Percentiles rank a stretch among this genome's conserved stretches.
phyloP scores from a whole-genome alignment of 1,139 yeast genomes.

The Yamadazyma dushanensis region DNA sequence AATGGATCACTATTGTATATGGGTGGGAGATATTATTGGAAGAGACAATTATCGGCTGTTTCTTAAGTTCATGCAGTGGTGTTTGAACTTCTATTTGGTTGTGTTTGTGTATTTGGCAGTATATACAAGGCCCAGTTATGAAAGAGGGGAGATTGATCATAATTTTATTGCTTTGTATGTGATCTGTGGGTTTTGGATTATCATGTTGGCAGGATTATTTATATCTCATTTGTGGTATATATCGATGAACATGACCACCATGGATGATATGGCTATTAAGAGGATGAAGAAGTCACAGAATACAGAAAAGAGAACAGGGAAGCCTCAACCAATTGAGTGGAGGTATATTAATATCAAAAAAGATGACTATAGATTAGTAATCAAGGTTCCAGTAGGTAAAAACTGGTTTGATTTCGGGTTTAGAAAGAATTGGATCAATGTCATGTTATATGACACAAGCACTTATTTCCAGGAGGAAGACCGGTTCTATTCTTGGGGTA shows the following conservation, averaged over 20 bases:
- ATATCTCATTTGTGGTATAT: conserved; percentile 40
- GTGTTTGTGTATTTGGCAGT: conserved; percentile 25
- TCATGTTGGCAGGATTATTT: conserved; percentile 40
- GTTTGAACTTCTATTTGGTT: conserved; percentile 30
- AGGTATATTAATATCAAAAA: conserved; percentile 33
- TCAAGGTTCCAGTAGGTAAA: conserved; percentile 26
- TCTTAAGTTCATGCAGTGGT: conserved; percentile 45
- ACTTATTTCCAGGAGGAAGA: conserved; percentile 8
- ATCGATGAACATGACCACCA: conserved; percentile 45
- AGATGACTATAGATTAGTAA: conserved; percentile 28
- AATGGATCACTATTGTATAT: conserved; percentile 68
- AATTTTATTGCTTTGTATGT: conserved; percentile 47
- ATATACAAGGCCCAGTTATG: conserved; percentile 26
- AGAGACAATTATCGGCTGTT: conserved; percentile 53
- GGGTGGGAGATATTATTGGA: conserved; percentile 63
- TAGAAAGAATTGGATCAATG: conserved; percentile 34
- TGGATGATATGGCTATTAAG: conserved; percentile 32
- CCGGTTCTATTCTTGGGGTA: conserved; percentile 10
- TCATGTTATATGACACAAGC: conserved; percentile 19
- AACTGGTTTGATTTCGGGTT: conserved; percentile 31
- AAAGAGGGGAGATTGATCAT: conserved; percentile 35
- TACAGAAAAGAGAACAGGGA: conserved; percentile 3
- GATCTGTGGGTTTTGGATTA: conserved; percentile 38
- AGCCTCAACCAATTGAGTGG: conserved; percentile 19
- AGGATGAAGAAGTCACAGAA: conserved; percentile 17